Percentiles rank a stretch among this genome's conserved stretches.
Conservation (phyloP, 2,329 filamentous ascomycete genomes). For the Tolypocladium guangdongense region DNA sequence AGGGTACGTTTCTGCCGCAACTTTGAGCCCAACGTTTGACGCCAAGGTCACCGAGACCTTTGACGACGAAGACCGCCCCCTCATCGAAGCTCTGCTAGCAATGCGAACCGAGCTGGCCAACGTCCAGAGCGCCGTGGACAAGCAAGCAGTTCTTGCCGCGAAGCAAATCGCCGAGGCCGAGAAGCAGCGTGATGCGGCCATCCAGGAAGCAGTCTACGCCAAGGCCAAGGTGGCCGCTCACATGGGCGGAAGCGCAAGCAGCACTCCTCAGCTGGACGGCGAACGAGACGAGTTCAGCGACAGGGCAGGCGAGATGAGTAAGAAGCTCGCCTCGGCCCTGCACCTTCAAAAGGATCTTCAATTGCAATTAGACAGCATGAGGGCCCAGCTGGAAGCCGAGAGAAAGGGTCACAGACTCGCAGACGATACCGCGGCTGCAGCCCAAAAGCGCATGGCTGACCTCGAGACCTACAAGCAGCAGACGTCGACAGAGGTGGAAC, state of each 20-base stretch:
- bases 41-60: slow-evolving; percentile 68
- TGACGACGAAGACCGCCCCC: slow-evolving; percentile 80
- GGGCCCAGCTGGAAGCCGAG: slow-evolving; percentile 67
- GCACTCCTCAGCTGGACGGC: slow-evolving; percentile 47
- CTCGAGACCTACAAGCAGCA: slow-evolving; percentile 76
- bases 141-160: slow-evolving; percentile 74
- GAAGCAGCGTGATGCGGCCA: slow-evolving; percentile 86
- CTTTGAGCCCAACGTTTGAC: slow-evolving; percentile 63
- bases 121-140: slow-evolving; percentile 81
- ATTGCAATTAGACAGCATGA: slow-evolving; percentile 58
- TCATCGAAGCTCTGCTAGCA: slow-evolving; percentile 83
- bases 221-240: slow-evolving; percentile 86
- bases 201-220: slow-evolving; percentile 88
- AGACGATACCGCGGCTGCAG: slow-evolving; percentile 75
- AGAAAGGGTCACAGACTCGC: slow-evolving; percentile 70
- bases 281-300: slow-evolving; percentile 48
- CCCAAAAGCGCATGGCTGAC: slow-evolving; percentile 73
- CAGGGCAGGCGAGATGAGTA: slow-evolving; percentile 58
- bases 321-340: slow-evolving; percentile 72
- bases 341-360: slow-evolving; percentile 73
- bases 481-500: slow-evolving; percentile 75
- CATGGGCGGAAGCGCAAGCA: slow-evolving; percentile 49
- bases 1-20: slow-evolving; percentile 67
- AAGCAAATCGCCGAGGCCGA: slow-evolving; percentile 90
- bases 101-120: slow-evolving; percentile 86